These are phyloP conservation scores for Fusarium acutatum DNA, from an alignment of 2,329 filamentous ascomycete genomes.

Conservation along the genomic window DNA sequence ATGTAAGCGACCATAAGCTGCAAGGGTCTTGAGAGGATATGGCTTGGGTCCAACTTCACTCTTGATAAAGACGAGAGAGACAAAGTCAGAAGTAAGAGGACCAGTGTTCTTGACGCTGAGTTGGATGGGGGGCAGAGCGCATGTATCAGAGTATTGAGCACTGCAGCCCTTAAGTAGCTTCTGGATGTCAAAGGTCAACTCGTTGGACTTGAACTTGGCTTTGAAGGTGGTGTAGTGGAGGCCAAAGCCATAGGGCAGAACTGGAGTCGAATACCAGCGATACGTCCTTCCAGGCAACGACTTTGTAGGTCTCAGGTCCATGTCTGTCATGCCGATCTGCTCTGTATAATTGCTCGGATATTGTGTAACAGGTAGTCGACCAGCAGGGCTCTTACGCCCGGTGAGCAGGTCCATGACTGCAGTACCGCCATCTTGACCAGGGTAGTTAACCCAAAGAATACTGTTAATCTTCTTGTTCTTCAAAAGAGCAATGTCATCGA, in stretches of 20 bases:
- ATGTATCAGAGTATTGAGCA: neutral
- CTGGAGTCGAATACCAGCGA: neutral
- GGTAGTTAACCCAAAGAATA: conserved; percentile 14
- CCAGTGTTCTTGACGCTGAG: neutral
- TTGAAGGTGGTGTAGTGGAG: conserved; percentile 6
- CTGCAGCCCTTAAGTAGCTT: neutral
- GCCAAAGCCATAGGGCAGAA: neutral
- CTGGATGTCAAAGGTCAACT: neutral
- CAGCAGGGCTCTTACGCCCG: neutral
- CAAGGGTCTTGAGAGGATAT: neutral
- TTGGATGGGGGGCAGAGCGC: neutral
- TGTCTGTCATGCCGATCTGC: neutral
- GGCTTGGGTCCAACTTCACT: neutral
- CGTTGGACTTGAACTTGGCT: neutral
- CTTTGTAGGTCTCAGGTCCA: neutral
- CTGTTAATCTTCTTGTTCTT: conserved; percentile 10
- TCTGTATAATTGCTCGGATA: neutral
- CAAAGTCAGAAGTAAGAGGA: neutral
- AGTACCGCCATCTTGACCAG: conserved; percentile 1
- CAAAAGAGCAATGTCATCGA: neutral
- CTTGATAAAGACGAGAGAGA: neutral
- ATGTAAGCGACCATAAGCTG: neutral
- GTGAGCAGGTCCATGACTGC: neutral
- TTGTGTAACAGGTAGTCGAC: neutral
- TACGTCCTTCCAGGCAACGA: neutral